These are phyloP conservation scores for Phalaenopsis aphrodite DNA, from an alignment of 106 monocot genomes.

Conservation along the genomic window DNA sequence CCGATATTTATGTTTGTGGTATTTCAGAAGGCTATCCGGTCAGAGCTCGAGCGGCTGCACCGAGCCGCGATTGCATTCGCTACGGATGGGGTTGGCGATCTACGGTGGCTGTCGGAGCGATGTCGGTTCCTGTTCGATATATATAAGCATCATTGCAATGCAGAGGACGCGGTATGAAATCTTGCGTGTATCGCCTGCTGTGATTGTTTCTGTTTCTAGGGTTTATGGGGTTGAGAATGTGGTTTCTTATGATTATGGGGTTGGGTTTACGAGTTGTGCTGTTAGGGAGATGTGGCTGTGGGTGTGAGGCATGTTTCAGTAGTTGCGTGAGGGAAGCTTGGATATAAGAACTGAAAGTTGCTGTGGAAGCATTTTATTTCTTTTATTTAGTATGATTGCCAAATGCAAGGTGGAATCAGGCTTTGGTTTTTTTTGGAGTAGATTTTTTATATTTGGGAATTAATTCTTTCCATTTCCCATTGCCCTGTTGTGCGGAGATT, in stretches of 20 bases:
- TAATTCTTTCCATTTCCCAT: too few species aligned
- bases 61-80: constrained; percentile 65
- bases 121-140: constrained; percentile 70
- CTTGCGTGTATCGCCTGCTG: neutral
- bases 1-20: constrained; percentile 78
- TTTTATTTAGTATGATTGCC: too few species aligned
- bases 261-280: too few species aligned
- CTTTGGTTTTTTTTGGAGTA: too few species aligned
- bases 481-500: too few species aligned
- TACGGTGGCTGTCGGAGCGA: constrained; percentile 40
- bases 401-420: too few species aligned
- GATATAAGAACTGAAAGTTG: too few species aligned
- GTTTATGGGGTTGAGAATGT: neutral
- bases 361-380: too few species aligned
- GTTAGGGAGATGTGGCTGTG: too few species aligned
- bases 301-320: too few species aligned
- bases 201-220: neutral
- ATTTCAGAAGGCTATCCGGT: constrained; percentile 86
- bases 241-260: neutral
- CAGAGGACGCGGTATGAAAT: constrained; percentile 85
- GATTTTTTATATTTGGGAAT: too few species aligned
- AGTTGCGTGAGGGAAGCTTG: too few species aligned
- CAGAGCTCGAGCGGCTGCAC: constrained; percentile 79
- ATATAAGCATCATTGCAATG: constrained; percentile 94
- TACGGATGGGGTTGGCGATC: constrained; percentile 53